Evolutionary conservation across 164 flowering plant genomes (phyloP).

Genomic region (Sextonia rubra): DNA sequence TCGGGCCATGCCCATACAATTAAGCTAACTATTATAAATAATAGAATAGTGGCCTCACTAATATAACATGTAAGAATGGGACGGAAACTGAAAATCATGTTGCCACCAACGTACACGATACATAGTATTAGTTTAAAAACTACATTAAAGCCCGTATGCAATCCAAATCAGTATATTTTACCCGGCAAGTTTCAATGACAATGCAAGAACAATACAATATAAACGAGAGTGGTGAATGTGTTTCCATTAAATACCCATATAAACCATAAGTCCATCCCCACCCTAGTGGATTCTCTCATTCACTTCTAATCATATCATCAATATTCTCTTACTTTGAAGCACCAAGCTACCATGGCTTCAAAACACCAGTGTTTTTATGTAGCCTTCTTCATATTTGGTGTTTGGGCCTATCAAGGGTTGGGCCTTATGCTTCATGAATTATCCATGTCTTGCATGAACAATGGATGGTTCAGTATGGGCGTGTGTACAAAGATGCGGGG

Average conservation of each 20-base stretch:
- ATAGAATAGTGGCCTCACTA: too few species aligned
- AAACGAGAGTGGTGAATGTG: too few species aligned
- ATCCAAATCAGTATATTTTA: too few species aligned
- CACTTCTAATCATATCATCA: background rate
- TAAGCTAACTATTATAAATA: too few species aligned
- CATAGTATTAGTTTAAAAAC: too few species aligned
- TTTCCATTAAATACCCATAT: background rate
- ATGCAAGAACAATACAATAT: too few species aligned
- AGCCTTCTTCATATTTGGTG: background rate
- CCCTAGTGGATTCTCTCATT: background rate
- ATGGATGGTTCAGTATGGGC: conserved; percentile 14
- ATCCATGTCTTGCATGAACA: conserved; percentile 11
- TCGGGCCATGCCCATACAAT: too few species aligned
- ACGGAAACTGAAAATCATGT: too few species aligned
- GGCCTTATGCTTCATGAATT: background rate
- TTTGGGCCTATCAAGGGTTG: background rate
- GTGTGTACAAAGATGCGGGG: conserved; percentile 1
- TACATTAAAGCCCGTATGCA: too few species aligned
- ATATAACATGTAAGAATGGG: too few species aligned
- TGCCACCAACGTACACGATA: too few species aligned
- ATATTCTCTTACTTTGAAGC: background rate
- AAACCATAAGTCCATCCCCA: background rate
- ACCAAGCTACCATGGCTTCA: background rate
- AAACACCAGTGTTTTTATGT: background rate
- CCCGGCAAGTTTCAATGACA: too few species aligned